Percentiles rank a stretch among this genome's conserved stretches.
Evolutionary conservation across 2,329 filamentous ascomycete genomes (phyloP).

Genomic region (Phialophora expanda): DNA sequence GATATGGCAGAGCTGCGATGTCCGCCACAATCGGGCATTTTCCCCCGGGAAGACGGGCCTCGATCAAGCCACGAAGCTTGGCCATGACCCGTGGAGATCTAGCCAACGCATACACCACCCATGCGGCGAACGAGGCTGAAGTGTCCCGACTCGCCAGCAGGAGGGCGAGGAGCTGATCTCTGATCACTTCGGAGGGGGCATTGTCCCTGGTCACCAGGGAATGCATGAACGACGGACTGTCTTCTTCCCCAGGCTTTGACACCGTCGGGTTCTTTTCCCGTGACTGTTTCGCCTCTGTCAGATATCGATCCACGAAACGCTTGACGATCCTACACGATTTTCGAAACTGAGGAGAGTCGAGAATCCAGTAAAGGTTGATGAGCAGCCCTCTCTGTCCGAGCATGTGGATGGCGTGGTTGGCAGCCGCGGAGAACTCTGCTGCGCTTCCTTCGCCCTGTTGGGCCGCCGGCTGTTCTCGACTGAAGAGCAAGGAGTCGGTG

Average conservation of each 20-base stretch:
- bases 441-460: constrained; percentile 14
- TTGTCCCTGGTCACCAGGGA: constrained; percentile 36
- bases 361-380: constrained; percentile 46
- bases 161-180: constrained; percentile 43
- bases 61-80: constrained; percentile 22
- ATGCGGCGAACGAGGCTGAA: constrained; percentile 44
- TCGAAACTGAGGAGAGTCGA: constrained; percentile 48
- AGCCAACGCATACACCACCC: constrained; percentile 42
- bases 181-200: constrained; percentile 33
- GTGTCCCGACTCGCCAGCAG: constrained; percentile 46
- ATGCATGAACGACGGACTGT: constrained; percentile 34
- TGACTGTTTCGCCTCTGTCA: constrained; percentile 8
- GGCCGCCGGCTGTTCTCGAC: constrained; percentile 13
- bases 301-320: constrained; percentile 16
- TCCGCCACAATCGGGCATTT: constrained; percentile 11
- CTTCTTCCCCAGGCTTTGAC: constrained; percentile 27
- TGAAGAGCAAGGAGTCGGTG: constrained; percentile 52
- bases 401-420: constrained; percentile 40
- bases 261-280: constrained; percentile 3
- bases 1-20: constrained; percentile 17
- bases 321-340: constrained; percentile 18
- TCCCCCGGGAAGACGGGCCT: constrained; percentile 37
- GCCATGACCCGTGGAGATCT: constrained; percentile 34
- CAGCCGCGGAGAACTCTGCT: constrained; percentile 24
- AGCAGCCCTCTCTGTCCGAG: constrained; percentile 43